Percentiles rank a stretch among this genome's conserved stretches.
Conservation (phyloP, 2,329 filamentous ascomycete species). For the Penicillium polonicum region DNA sequence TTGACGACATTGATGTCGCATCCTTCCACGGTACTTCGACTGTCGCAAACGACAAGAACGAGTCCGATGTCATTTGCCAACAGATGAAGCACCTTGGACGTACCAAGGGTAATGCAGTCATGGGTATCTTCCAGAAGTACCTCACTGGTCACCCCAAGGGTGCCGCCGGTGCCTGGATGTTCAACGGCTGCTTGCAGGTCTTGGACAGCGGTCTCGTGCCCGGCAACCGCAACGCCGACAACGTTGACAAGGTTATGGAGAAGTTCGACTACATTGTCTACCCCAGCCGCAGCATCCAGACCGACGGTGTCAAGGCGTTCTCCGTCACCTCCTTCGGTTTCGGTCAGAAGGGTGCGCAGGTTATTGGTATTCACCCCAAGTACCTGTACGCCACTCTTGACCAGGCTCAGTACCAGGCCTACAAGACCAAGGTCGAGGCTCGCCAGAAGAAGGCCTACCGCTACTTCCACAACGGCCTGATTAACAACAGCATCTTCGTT, state of each 20-base stretch:
- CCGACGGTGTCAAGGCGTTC: constrained; percentile 97
- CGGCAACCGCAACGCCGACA: constrained; percentile 97
- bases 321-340: constrained; percentile 99
- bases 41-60: constrained; percentile 99
- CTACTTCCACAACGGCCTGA: constrained; percentile 96
- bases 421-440: constrained; percentile 83
- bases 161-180: constrained; percentile 99
- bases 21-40: constrained; percentile 99
- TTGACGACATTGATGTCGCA: constrained; percentile 90
- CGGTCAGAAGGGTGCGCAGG: constrained; percentile 97
- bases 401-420: constrained; percentile 74
- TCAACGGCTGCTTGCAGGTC: constrained; percentile 96
- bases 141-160: constrained; percentile 98
- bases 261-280: constrained; percentile 98
- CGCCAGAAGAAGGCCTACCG: constrained; percentile 98
- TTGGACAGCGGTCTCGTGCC: constrained; percentile 92
- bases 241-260: constrained; percentile 94
- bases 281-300: constrained; percentile 91
- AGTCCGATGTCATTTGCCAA: constrained; percentile 94
- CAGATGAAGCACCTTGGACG: constrained; percentile 93
- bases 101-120: constrained; percentile 90
- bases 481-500: constrained; percentile 97
- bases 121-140: constrained; percentile 99
- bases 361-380: constrained; percentile 92
- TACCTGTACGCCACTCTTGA: constrained; percentile 96